Evolutionary conservation across 2,329 filamentous ascomycete genomes (phyloP), one percentile per base, ranked within the genome.

Genomic region (Amesomyces nigricolor): DNA sequence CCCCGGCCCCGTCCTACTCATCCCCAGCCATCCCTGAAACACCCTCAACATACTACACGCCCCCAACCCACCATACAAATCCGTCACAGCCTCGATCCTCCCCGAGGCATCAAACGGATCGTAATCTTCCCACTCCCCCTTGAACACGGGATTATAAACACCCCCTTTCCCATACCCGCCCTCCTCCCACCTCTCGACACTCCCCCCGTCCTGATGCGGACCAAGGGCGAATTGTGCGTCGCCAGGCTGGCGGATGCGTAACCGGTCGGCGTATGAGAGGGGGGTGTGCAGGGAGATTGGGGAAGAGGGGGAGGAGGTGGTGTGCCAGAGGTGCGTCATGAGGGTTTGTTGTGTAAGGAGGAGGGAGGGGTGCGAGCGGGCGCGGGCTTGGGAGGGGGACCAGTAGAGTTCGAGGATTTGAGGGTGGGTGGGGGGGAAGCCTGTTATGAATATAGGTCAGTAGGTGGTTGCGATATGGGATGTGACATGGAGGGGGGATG

Each of bases 11-110:
- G 83, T 86, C n/a, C 75, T 73, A 56, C 86, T 90, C 78, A 96
- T 86, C 57, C 81, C 82, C 51, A 96, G 71, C 91, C 91, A 96
- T 16, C 90, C 91, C 71, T 96, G 91, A 69, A 89, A 92, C 78
- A 90, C 87, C 39, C 92, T 81, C 71, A 96, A 91, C 75, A 91
- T 89, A 45, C 80, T 86, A 71, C 89, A 95, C 0, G 88, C 85
- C 0, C 91, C 91, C 0, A 90, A 78, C 0, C 91, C 89, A 49
- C 89, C 78, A 68, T 96, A 94, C 35, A 91, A 72, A 69, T 96
- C 86, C 58, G 82, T 85, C 2, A 83, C 79, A 3, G 87, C 89
- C 0, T 73, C 71, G 0, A 92, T 76, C 4, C 91, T 80, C 6
- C 81, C 79, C 60, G 80, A 83, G 0, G 84, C 84, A 64, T 96